Evolutionary conservation across 2,329 filamentous ascomycete species (phyloP), one percentile per base, ranked within the genome.

Genomic region (Rhytidhysteron rufulum): DNA sequence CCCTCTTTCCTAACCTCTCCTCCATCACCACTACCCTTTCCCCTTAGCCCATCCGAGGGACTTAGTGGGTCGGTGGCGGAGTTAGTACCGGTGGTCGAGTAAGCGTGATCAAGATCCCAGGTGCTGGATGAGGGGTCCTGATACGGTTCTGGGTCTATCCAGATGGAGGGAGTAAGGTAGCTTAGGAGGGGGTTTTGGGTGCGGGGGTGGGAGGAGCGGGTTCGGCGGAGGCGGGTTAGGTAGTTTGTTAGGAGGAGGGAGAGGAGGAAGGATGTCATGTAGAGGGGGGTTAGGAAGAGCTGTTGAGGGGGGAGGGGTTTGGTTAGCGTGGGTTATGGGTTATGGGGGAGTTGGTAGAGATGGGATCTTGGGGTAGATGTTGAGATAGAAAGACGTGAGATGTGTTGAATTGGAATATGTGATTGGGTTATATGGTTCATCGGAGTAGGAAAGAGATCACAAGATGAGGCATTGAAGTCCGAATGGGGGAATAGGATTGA

Each of bases 211-310:
- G 47, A 38, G 68, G 20, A 66, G 66, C 37, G 46, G 52, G 68
- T 27, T 63, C 62, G 80, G 71, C 61, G 71, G 56, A 54, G 70
- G 54, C 53, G 78, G 65, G 73, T 79, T 42, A 71, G 71, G 37
- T 74, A 66, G 65, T 86, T 82, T 31, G 86, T 73, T 37, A 84
- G 62, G 56, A 75, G 72, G 33, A 86, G 75, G 2, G 82, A 85
- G 48, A 85, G 33, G 31, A 87, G 60, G 63, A 86, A 85, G 17
- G 79, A 76, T 37, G 79, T 68, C 58, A 85, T 78, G 48, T 80
- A 72, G 45, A 86, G 50, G 6, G 83, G 82, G 0, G 80, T 83
- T 64, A 83, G 70, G 50, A 86, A 45, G 43, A 70, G 53, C 66
- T 66, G 37, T n/a, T n/a, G n/a, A n/a, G n/a, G n/a, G n/a, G n/a